Evolutionary conservation across 495 filamentous ascomycete species (phyloP).

Genomic region (Aspergillus panamensis): DNA sequence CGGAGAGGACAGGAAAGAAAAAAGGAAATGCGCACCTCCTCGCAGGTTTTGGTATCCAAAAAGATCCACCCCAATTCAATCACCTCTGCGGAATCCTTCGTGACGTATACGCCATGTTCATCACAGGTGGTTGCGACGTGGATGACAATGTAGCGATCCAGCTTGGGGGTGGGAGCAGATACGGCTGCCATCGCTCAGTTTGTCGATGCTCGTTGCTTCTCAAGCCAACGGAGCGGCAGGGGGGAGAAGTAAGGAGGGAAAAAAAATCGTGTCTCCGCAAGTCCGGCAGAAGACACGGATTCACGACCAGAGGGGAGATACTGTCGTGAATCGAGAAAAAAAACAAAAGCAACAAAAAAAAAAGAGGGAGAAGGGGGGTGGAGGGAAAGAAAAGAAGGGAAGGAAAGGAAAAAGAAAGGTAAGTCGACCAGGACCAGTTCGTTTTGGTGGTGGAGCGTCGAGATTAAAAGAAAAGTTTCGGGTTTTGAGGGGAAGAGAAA

Average conservation of each 20-base stretch:
- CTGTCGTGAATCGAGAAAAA: constrained; percentile 18
- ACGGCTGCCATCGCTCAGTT: constrained; percentile 45
- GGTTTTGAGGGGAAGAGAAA: constrained; percentile 25
- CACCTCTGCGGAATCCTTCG: constrained; percentile 97
- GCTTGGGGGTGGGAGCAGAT: constrained; percentile 56
- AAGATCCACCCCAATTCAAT: constrained; percentile 99
- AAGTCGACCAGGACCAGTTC: constrained; percentile 12
- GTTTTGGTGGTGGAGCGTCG: constrained; percentile 31
- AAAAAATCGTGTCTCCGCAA: constrained; percentile 31
- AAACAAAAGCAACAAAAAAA: constrained; percentile 25
- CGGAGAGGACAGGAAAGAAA: constrained; percentile 15
- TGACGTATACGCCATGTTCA: constrained; percentile 98
- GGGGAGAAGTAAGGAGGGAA: constrained; percentile 22
- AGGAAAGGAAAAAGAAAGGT: constrained; percentile 26
- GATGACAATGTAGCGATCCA: constrained; percentile 95
- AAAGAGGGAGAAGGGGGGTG: constrained; percentile 26
- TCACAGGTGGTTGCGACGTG: constrained; percentile 99
- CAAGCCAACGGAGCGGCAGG: constrained; percentile 32
- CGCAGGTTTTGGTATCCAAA: constrained; percentile 82
- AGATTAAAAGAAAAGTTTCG: constrained; percentile 40
- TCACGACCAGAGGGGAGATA: constrained; percentile 27
- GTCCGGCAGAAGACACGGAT: constrained; percentile 34
- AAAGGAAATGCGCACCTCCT: constrained; percentile 65
- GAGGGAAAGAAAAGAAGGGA: constrained; percentile 23
- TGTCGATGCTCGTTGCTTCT: constrained; percentile 12